Percentiles rank a stretch among this genome's conserved stretches.
Evolutionary conservation across 345 rosid genomes (phyloP).

Genomic region (Eucalyptus camaldulensis): DNA sequence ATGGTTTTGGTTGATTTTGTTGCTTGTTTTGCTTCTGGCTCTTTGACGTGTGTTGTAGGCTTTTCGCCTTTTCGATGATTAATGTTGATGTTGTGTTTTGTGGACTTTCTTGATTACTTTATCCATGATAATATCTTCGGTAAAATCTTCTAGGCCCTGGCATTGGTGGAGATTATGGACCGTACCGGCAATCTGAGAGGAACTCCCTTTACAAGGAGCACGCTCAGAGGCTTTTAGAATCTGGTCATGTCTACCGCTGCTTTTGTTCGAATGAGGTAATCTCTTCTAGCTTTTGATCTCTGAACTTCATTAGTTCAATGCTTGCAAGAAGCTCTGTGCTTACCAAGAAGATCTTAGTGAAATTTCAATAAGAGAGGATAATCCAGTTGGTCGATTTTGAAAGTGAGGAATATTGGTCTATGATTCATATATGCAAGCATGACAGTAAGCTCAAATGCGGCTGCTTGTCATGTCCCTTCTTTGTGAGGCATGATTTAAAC

Average conservation of each 20-base stretch:
- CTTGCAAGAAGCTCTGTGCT: neutral
- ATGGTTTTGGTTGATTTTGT: neutral
- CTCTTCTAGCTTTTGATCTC: neutral
- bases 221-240: constrained; percentile 68
- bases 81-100: neutral
- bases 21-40: neutral
- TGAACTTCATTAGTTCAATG: neutral
- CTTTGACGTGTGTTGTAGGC: neutral
- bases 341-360: neutral
- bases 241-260: constrained; percentile 86
- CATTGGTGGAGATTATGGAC: constrained; percentile 76
- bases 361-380: neutral
- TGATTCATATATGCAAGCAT: neutral
- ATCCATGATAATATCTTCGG: neutral
- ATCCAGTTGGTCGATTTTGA: neutral
- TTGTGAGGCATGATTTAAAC: neutral
- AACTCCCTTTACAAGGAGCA: constrained; percentile 67
- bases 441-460: neutral
- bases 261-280: constrained; percentile 82
- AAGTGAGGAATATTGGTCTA: neutral
- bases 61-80: neutral
- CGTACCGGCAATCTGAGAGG: constrained; percentile 88
- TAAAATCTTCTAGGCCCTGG: constrained; percentile 46
- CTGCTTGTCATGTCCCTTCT: neutral
- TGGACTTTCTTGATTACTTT: neutral